Conservation (phyloP, 1,284 basidiomycete genomes). For the Laetiporus sulphureus region DNA sequence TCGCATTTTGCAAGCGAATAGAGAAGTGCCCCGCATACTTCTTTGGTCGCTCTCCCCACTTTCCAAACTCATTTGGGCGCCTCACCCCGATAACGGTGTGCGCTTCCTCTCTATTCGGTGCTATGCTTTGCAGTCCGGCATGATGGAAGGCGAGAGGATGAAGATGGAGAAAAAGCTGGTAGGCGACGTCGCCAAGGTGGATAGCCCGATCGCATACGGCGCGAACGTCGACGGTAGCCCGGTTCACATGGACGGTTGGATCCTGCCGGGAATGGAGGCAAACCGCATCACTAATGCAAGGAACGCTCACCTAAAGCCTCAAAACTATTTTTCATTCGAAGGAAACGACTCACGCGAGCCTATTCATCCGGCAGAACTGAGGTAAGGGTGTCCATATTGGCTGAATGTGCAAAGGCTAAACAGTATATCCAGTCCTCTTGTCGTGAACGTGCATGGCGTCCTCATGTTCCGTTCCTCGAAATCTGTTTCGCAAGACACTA, state of each 20-base stretch:
- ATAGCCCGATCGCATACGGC: constrained; percentile 53
- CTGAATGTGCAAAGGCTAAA: constrained; percentile 16
- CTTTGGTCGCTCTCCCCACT: constrained; percentile 63
- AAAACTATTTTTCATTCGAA: constrained; percentile 41
- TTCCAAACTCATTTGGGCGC: constrained; percentile 46
- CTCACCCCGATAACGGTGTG: constrained; percentile 56
- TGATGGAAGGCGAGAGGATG: constrained; percentile 71
- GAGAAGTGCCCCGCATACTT: constrained; percentile 53
- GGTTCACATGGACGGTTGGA: constrained; percentile 65
- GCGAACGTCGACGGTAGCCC: constrained; percentile 35
- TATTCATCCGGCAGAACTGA: constrained; percentile 41
- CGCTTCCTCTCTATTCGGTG: constrained; percentile 71
- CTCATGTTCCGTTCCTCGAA: constrained; percentile 43
- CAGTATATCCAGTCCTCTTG: constrained; percentile 35
- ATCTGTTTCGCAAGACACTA: constrained; percentile 18
- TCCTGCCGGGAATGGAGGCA: constrained; percentile 65
- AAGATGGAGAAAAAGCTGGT: constrained; percentile 57
- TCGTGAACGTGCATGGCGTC: constrained; percentile 59
- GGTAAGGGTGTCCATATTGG: constrained; percentile 34
- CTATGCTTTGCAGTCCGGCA: constrained; percentile 67
- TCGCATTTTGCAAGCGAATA: constrained; percentile 71
- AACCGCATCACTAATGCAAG: constrained; percentile 52
- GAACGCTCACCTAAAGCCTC: constrained; percentile 36
- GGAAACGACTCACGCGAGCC: constrained; percentile 26
- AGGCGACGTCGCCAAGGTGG: constrained; percentile 46